phyloP scores from a whole-genome alignment of 176 grass and related monocot genomes.

The Bothriochloa decipiens region DNA sequence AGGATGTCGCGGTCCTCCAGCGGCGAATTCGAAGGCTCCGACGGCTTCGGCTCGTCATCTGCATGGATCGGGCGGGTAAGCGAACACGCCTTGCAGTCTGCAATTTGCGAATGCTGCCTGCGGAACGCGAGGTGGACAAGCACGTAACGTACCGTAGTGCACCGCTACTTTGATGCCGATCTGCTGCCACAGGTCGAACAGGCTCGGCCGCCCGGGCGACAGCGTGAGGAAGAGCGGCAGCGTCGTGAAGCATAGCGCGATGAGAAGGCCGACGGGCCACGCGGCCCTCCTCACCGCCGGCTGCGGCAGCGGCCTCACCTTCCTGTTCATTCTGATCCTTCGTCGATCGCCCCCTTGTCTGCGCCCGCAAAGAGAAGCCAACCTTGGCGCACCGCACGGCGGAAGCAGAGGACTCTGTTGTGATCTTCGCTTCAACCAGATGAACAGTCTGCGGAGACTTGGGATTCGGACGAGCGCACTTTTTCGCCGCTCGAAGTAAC shows the following conservation, averaged over 20 bases:
- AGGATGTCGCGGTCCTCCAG: constrained; percentile 47
- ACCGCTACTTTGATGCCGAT: constrained; percentile 36
- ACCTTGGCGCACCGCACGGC: background rate
- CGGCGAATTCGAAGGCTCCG: background rate
- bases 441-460: background rate
- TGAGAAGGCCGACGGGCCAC: constrained; percentile 28
- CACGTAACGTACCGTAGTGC: constrained; percentile 35
- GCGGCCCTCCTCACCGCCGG: background rate
- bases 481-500: constrained; percentile 46
- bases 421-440: background rate
- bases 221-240: constrained; percentile 54
- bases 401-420: background rate
- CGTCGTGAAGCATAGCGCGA: constrained; percentile 51
- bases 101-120: background rate
- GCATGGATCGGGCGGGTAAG: background rate
- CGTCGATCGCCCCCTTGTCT: background rate
- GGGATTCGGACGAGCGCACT: background rate
- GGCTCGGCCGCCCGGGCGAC: constrained; percentile 7
- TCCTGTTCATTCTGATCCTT: constrained; percentile 12
- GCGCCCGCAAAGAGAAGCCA: background rate
- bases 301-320: background rate
- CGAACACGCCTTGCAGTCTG: background rate
- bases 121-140: background rate
- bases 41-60: background rate
- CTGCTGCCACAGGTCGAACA: constrained; percentile 47